These are phyloP conservation scores for Cyberlindnera xylosilytica DNA, from an alignment of 805 yeast species.

Conservation along the genomic window DNA sequence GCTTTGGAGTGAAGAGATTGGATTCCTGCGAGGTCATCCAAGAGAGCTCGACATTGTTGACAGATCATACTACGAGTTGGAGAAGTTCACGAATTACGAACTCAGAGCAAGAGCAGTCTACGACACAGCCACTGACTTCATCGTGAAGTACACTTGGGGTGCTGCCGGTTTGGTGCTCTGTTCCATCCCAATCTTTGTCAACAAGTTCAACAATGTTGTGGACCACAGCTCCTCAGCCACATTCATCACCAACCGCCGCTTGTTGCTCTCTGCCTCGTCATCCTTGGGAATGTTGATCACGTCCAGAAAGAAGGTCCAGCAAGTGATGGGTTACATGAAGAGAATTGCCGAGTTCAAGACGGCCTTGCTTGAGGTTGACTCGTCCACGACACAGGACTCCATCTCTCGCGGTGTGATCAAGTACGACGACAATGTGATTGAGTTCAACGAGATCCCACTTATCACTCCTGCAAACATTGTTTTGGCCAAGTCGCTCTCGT, in stretches of 20 bases:
- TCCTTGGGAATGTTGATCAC: conserved; percentile 85
- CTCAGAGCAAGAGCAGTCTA: conserved; percentile 74
- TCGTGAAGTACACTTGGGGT: conserved; percentile 92
- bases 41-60: conserved; percentile 78
- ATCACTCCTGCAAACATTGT: conserved; percentile 82
- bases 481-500: conserved; percentile 61
- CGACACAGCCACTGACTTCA: conserved; percentile 81
- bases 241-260: conserved; percentile 83
- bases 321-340: conserved; percentile 75
- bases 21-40: conserved; percentile 75
- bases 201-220: conserved; percentile 37
- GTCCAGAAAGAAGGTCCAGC: conserved; percentile 79
- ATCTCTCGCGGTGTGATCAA: conserved; percentile 30
- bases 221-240: conserved; percentile 64
- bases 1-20: conserved; percentile 80
- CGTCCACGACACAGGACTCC: conserved; percentile 21
- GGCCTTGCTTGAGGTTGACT: conserved; percentile 50
- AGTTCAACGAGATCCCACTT: conserved; percentile 74
- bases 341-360: conserved; percentile 70
- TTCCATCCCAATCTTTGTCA: conserved; percentile 81
- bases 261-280: conserved; percentile 79
- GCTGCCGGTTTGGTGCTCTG: conserved; percentile 89
- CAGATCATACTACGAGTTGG: conserved; percentile 75
- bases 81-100: conserved; percentile 71
- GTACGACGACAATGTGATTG: conserved; percentile 56